Percentiles rank a stretch among this genome's conserved stretches.
Evolutionary conservation across 2,329 filamentous ascomycete species (phyloP).

Genomic region (Mycogone perniciosa): DNA sequence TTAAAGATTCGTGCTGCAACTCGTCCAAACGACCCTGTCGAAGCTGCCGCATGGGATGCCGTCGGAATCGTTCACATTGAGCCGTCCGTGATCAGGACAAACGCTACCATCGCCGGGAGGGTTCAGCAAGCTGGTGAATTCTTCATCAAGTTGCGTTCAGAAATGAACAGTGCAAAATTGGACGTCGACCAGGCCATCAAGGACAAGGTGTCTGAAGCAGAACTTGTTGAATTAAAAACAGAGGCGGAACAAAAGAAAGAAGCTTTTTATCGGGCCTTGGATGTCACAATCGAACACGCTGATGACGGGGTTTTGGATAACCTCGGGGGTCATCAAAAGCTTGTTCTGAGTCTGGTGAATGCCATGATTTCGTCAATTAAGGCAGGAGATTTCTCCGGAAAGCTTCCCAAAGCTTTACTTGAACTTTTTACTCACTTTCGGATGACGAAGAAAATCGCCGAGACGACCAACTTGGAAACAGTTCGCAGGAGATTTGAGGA

Average conservation of each 20-base stretch:
- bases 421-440: constrained; percentile 56
- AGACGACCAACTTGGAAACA: constrained; percentile 60
- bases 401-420: constrained; percentile 49
- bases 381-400: constrained; percentile 44
- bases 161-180: constrained; percentile 42
- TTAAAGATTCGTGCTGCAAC: constrained; percentile 33
- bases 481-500: constrained; percentile 58
- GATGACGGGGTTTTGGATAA: constrained; percentile 52
- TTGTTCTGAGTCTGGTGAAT: constrained; percentile 49
- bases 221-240: constrained; percentile 33
- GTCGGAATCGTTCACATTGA: constrained; percentile 45
- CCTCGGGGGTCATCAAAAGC: constrained; percentile 50
- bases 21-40: constrained; percentile 39
- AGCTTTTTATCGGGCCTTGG: constrained; percentile 44
- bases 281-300: constrained; percentile 48
- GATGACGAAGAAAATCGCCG: constrained; percentile 54
- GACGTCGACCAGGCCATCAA: constrained; percentile 39
- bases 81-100: constrained; percentile 31
- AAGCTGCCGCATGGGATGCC: constrained; percentile 48
- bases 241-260: constrained; percentile 40
- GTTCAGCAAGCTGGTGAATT: constrained; percentile 47
- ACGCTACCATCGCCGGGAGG: constrained; percentile 36
- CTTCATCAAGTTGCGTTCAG: constrained; percentile 41
- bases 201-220: constrained; percentile 33
- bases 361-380: constrained; percentile 50